Percentiles rank a stretch among this genome's conserved stretches.
These are phyloP conservation scores for Volutella citrinella DNA, from an alignment of 2,329 filamentous ascomycete genomes.

Conservation along the genomic window DNA sequence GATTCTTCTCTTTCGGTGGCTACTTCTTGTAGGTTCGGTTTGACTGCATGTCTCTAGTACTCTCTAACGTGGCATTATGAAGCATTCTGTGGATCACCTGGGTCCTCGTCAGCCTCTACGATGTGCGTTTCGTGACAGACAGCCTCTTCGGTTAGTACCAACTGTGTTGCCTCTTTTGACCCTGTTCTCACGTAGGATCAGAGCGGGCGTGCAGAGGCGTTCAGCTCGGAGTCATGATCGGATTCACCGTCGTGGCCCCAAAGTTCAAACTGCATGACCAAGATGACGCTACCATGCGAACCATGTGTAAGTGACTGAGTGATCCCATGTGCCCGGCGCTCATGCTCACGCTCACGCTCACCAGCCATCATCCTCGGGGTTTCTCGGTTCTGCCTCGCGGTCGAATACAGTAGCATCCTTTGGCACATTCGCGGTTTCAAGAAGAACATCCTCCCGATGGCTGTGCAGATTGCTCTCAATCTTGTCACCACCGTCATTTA, in stretches of 20 bases:
- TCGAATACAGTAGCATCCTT: slow-evolving; percentile 51
- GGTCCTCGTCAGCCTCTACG: slow-evolving; percentile 61
- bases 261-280: slow-evolving; percentile 40
- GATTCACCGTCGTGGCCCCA: slow-evolving; percentile 59
- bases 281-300: slow-evolving; percentile 34
- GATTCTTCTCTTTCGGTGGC: slow-evolving; percentile 34
- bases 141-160: slow-evolving; percentile 51
- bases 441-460: slow-evolving; percentile 33
- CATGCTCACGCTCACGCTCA: not conserved
- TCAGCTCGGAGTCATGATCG: slow-evolving; percentile 63
- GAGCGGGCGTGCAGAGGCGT: slow-evolving; percentile 55
- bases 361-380: slow-evolving; percentile 45
- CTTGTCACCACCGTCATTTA: slow-evolving; percentile 36
- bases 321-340: too few species aligned
- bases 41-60: not conserved
- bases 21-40: slow-evolving; percentile 29
- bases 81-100: slow-evolving; percentile 67
- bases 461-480: slow-evolving; percentile 34
- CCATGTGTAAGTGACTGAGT: slow-evolving; percentile 33
- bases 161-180: not conserved
- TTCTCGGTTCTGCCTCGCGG: slow-evolving; percentile 49
- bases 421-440: slow-evolving; percentile 41
- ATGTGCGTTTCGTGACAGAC: slow-evolving; percentile 64
- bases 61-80: not conserved
- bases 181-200: slow-evolving; percentile 11